Percentiles rank a stretch among this genome's conserved stretches.
Evolutionary conservation across 768 basidiomycete species (phyloP).

Genomic region (Leccinum imitatum): DNA sequence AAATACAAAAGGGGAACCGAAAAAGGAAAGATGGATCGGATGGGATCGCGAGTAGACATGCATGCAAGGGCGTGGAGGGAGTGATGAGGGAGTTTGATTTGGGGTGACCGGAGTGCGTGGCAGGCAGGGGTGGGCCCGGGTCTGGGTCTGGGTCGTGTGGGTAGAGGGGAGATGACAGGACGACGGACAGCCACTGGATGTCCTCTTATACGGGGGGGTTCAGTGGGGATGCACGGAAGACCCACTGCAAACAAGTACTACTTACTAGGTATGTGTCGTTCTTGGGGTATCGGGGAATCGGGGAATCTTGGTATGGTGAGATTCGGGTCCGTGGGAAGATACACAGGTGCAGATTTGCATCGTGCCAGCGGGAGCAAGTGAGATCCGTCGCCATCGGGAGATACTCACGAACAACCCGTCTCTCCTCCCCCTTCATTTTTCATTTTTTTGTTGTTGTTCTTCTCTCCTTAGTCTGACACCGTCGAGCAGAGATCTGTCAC

Average conservation of each 20-base stretch:
- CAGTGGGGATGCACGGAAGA: neutral
- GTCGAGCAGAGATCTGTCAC: constrained; percentile 19
- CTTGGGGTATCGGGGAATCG: constrained; percentile 28
- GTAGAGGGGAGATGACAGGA: constrained; percentile 24
- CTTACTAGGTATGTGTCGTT: constrained; percentile 21
- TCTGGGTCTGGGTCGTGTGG: constrained; percentile 25
- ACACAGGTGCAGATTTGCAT: constrained; percentile 31
- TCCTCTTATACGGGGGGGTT: constrained; percentile 22
- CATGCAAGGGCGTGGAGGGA: constrained; percentile 23
- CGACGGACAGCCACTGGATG: constrained; percentile 22
- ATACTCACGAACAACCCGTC: constrained; percentile 32
- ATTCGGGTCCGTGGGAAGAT: constrained; percentile 30
- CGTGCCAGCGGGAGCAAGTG: constrained; percentile 32
- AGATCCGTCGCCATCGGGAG: constrained; percentile 68
- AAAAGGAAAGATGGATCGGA: constrained; percentile 22
- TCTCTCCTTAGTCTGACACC: neutral
- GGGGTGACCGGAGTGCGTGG: constrained; percentile 24
- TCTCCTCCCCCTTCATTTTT: constrained; percentile 17
- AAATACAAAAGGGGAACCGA: constrained; percentile 16
- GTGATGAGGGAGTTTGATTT: constrained; percentile 22
- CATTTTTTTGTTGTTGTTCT: constrained; percentile 13
- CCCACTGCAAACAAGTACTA: constrained; percentile 13
- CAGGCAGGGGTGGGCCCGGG: constrained; percentile 13
- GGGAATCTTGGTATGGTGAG: constrained; percentile 25
- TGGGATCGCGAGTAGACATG: constrained; percentile 9